Evolutionary conservation across 345 rosid genomes (phyloP).

Genomic region (Eucalyptus victrix): DNA sequence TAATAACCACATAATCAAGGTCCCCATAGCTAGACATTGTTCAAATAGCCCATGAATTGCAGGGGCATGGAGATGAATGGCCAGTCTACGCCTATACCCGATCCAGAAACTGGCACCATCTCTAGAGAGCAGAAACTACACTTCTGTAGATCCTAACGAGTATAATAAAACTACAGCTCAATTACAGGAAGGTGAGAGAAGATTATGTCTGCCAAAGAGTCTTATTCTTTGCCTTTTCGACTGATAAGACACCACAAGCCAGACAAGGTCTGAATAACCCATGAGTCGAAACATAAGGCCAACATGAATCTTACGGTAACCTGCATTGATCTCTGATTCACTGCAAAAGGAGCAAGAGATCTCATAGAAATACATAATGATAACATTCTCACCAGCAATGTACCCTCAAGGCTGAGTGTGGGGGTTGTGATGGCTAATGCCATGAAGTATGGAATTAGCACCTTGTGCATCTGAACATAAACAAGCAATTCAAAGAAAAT

Average conservation of each 20-base stretch:
- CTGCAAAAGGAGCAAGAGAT: not conserved
- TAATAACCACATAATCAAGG: not conserved
- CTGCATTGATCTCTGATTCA: not conserved
- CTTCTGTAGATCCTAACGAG: not conserved
- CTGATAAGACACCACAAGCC: not conserved
- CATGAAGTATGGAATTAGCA: conserved; percentile 17
- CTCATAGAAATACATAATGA: not conserved
- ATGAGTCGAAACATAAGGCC: not conserved
- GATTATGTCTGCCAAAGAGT: not conserved
- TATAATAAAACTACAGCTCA: not conserved
- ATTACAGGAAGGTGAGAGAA: not conserved
- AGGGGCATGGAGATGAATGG: not conserved
- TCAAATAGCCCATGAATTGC: not conserved
- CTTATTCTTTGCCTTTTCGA: not conserved
- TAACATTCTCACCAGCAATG: conserved; percentile 25
- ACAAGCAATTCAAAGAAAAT: not conserved
- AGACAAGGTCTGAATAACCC: not conserved
- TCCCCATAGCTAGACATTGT: not conserved
- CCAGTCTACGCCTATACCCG: not conserved
- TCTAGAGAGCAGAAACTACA: not conserved
- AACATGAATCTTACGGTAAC: not conserved
- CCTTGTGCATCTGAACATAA: conserved; percentile 38
- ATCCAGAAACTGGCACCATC: not conserved
- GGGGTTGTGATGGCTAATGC: conserved; percentile 30
- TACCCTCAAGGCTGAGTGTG: conserved; percentile 40